These are phyloP conservation scores for Bolboschoenoplectus hybrid DNA, from an alignment of 202 grass and related monocot species.

Conservation along the genomic window DNA sequence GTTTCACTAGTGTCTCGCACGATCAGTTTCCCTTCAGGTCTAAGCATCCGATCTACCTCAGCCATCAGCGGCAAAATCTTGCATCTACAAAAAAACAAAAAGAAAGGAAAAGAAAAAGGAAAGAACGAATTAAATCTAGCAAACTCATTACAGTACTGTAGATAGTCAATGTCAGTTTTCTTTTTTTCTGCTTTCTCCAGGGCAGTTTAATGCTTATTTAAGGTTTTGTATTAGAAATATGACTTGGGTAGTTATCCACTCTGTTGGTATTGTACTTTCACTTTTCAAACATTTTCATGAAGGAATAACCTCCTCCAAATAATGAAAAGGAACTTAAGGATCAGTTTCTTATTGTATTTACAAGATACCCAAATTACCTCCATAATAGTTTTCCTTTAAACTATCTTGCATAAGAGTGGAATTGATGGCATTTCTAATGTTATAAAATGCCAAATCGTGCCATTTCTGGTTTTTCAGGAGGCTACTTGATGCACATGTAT, in stretches of 20 bases:
- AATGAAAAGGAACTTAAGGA: neutral
- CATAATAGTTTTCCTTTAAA: conserved; percentile 5
- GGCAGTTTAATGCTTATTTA: conserved; percentile 5
- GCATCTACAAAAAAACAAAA: conserved; percentile 48
- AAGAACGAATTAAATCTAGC: neutral
- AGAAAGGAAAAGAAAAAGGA: neutral
- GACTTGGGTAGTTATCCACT: neutral
- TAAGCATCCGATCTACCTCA: conserved; percentile 87
- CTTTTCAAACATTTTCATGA: neutral
- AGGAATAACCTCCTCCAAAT: neutral
- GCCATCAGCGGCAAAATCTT: conserved; percentile 64
- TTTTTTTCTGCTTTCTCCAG: neutral
- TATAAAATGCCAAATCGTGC: neutral
- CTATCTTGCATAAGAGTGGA: conserved; percentile 2
- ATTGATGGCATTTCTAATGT: conserved; percentile 5
- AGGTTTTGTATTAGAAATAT: conserved; percentile 2
- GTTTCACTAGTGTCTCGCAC: conserved; percentile 74
- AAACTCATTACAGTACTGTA: neutral
- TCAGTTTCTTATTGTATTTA: neutral
- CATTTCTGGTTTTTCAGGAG: neutral
- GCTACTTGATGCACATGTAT: conserved; percentile 11
- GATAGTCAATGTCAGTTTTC: neutral
- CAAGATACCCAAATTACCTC: neutral
- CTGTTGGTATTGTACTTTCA: neutral
- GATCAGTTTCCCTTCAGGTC: conserved; percentile 78